Evolutionary conservation across 257 asterid genomes (phyloP).

Genomic region (Echium plantagineum): DNA sequence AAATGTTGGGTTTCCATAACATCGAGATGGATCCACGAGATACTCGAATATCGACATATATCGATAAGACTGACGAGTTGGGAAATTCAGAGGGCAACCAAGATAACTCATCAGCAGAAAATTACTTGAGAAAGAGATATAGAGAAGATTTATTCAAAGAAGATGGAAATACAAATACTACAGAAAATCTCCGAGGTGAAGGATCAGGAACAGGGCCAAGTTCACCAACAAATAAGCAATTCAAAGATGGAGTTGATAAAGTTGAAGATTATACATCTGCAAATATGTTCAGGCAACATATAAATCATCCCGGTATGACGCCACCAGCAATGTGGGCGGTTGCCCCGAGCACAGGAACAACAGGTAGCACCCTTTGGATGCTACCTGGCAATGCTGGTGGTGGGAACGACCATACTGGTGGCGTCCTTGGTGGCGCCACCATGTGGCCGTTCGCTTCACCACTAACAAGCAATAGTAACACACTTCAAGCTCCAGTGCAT

Average conservation of each 20-base stretch:
- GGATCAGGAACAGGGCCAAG: conserved; percentile 30
- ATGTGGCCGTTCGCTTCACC: conserved; percentile 37
- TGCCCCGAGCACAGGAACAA: conserved; percentile 18
- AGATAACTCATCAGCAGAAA: conserved; percentile 18
- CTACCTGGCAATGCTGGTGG: conserved; percentile 33
- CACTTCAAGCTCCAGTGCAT: conserved; percentile 37
- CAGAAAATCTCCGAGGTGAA: conserved; percentile 6
- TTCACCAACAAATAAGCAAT: conserved; percentile 51
- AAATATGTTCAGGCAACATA: conserved; percentile 22
- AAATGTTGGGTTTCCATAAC: conserved; percentile 62
- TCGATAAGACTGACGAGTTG: conserved; percentile 27
- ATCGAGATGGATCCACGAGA: conserved; percentile 5
- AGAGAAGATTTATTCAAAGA: conserved; percentile 66
- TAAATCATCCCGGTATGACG: conserved; percentile 20
- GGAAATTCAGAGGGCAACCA: conserved; percentile 11
- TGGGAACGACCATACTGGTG: conserved; percentile 6
- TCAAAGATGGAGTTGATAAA: conserved; percentile 18
- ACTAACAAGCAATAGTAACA: conserved; percentile 11
- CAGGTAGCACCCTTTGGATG: conserved; percentile 59
- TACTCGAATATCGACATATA: too few relatives aligned
- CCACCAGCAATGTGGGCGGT: conserved; percentile 52
- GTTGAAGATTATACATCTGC: conserved; percentile 28
- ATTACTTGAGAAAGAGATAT: conserved; percentile 53
- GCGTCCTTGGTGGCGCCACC: conserved; percentile 6
- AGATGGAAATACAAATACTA: conserved; percentile 20